These are phyloP conservation scores for Colletotrichum tropicicola DNA, from an alignment of 2,329 filamentous ascomycete genomes.

Conservation along the genomic window DNA sequence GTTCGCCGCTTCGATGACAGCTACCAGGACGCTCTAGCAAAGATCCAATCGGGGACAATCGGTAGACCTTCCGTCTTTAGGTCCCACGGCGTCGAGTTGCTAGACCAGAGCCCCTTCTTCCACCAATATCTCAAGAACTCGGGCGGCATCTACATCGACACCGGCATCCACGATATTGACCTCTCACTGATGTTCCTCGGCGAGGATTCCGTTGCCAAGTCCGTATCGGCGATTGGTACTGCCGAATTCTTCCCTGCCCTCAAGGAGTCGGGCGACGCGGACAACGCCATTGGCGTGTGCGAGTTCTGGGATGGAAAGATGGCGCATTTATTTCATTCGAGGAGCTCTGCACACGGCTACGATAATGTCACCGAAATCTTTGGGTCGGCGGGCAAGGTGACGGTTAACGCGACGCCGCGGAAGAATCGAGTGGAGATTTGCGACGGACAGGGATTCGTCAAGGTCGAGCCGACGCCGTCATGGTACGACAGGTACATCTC, in stretches of 20 bases:
- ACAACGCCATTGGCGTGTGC: slow-evolving; percentile 53
- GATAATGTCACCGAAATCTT: slow-evolving; percentile 52
- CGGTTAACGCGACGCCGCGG: slow-evolving; percentile 41
- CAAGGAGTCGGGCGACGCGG: slow-evolving; percentile 41
- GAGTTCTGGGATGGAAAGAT: slow-evolving; percentile 54
- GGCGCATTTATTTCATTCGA: slow-evolving; percentile 52
- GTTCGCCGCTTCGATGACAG: slow-evolving; percentile 67
- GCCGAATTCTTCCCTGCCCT: neutral
- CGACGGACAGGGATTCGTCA: slow-evolving; percentile 33
- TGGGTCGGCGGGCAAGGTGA: slow-evolving; percentile 47
- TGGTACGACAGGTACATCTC: slow-evolving; percentile 38
- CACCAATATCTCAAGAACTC: slow-evolving; percentile 71
- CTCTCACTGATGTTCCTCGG: neutral
- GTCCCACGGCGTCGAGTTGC: slow-evolving; percentile 72
- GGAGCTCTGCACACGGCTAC: slow-evolving; percentile 51
- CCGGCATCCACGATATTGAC: slow-evolving; percentile 72
- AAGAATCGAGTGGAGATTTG: slow-evolving; percentile 36
- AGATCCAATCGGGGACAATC: slow-evolving; percentile 62
- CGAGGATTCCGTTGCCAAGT: neutral
- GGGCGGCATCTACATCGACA: slow-evolving; percentile 76
- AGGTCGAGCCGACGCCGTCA: slow-evolving; percentile 33
- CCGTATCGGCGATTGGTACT: neutral
- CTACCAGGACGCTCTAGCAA: slow-evolving; percentile 66
- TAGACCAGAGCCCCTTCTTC: slow-evolving; percentile 72
- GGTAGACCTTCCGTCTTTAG: slow-evolving; percentile 68